Conservation (phyloP, 2,329 filamentous ascomycete species). For the Apiospora marii region DNA sequence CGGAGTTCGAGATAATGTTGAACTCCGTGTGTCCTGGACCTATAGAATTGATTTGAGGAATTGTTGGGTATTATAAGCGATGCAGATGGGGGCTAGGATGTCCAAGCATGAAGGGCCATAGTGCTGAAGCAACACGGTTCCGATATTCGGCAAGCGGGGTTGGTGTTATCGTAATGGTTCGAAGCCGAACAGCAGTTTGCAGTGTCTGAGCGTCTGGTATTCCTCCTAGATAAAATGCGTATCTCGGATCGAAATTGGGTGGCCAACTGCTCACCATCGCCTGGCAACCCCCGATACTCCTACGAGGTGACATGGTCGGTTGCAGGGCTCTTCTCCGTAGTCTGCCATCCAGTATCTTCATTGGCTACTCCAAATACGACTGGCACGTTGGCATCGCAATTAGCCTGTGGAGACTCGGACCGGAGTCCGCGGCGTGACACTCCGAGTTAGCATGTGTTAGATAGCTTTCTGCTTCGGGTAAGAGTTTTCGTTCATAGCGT, state of each 20-base stretch:
- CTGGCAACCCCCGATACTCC: not conserved
- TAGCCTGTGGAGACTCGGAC: not conserved
- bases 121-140: not conserved
- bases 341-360: not conserved
- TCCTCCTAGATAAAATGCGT: conserved; percentile 18
- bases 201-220: not conserved
- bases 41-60: not conserved
- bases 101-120: too few species aligned
- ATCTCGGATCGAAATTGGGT: conserved; percentile 27
- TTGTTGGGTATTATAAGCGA: not conserved
- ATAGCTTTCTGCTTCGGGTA: not conserved
- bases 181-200: not conserved
- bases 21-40: not conserved
- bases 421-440: not conserved
- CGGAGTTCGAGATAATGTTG: too few species aligned
- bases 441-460: not conserved
- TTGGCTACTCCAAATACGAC: not conserved
- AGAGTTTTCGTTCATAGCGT: not conserved
- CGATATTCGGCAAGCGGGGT: not conserved
- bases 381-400: not conserved
- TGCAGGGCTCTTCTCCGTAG: not conserved
- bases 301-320: not conserved
- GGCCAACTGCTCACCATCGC: not conserved
- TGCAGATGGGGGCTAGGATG: not conserved
- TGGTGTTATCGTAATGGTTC: not conserved